These are phyloP conservation scores for Kernera saxatilis DNA, from an alignment of 345 rosid genomes.

Conservation along the genomic window DNA sequence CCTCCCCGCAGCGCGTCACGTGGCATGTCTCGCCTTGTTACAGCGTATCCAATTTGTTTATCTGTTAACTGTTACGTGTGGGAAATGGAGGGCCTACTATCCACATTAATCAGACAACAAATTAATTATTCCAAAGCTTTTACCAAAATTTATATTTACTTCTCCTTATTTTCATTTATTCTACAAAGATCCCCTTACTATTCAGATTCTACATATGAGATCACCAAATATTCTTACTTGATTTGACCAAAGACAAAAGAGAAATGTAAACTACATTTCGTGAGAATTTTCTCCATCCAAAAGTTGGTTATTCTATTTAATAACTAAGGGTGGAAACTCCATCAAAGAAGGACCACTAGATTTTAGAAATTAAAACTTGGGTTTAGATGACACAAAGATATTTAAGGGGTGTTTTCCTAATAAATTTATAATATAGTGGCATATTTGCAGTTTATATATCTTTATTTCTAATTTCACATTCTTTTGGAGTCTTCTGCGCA, in stretches of 20 bases:
- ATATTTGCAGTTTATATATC: neutral
- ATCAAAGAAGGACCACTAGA: slow-evolving; percentile 13
- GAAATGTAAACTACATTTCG: slow-evolving; percentile 17
- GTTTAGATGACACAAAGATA: neutral
- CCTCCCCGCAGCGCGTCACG: slow-evolving; percentile 21
- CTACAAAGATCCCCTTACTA: neutral
- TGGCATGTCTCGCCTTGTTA: slow-evolving; percentile 21
- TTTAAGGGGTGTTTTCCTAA: neutral
- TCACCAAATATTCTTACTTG: slow-evolving; percentile 14
- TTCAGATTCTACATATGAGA: neutral
- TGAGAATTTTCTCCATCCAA: slow-evolving; percentile 8
- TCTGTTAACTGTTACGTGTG: slow-evolving; percentile 30
- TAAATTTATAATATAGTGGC: neutral
- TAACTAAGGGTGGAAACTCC: slow-evolving; percentile 12
- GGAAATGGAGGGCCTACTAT: slow-evolving; percentile 9
- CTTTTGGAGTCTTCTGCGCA: slow-evolving; percentile 17
- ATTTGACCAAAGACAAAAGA: slow-evolving; percentile 21
- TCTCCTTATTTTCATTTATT: neutral
- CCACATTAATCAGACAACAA: slow-evolving; percentile 1
- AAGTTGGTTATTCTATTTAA: neutral
- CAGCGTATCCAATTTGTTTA: slow-evolving; percentile 34
- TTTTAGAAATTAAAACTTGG: neutral
- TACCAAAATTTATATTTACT: neutral
- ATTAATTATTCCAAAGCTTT: neutral
- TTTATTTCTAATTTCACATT: neutral